Evolutionary conservation across 805 yeast genomes (phyloP).

Genomic region (Yamadazyma tumulicola): DNA sequence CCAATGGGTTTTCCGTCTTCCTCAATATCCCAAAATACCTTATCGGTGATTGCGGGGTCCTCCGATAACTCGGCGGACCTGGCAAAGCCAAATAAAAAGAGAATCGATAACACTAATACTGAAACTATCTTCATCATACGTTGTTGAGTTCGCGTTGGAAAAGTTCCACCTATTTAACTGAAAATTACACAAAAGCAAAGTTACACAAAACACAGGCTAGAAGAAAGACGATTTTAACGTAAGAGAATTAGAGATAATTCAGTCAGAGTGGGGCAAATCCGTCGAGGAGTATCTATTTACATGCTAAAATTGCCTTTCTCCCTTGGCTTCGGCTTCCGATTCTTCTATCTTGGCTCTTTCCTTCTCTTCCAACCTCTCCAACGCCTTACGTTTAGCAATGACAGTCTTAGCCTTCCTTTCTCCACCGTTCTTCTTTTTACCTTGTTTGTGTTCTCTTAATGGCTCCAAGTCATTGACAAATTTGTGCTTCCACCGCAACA

Average conservation of each 20-base stretch:
- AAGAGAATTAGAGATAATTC: too few species aligned
- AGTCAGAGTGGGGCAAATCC: too few species aligned
- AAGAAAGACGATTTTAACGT: too few species aligned
- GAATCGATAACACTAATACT: constrained; percentile 7
- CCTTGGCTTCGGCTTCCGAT: constrained; percentile 39
- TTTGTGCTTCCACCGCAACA: constrained; percentile 69
- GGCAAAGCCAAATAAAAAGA: constrained; percentile 10
- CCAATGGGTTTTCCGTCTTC: constrained; percentile 81
- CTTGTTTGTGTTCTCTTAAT: constrained; percentile 54
- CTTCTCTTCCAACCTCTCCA: constrained; percentile 52
- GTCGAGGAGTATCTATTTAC: neutral
- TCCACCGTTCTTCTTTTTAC: constrained; percentile 81
- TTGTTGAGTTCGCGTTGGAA: constrained; percentile 2
- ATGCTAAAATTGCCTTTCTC: constrained; percentile 39
- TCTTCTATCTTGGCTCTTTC: constrained; percentile 36
- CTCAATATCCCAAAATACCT: constrained; percentile 80
- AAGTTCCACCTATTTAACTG: too few species aligned
- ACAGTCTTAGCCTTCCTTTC: constrained; percentile 68
- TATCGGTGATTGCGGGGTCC: constrained; percentile 63
- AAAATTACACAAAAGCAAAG: neutral
- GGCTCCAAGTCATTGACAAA: constrained; percentile 54
- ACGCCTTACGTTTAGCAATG: constrained; percentile 56
- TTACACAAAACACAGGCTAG: too few species aligned
- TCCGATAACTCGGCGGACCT: constrained; percentile 21
- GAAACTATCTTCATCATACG: constrained; percentile 16